These are phyloP conservation scores for Amaranthus hypochondriacus DNA, from an alignment of 148 eudicot species.

Conservation along the genomic window DNA sequence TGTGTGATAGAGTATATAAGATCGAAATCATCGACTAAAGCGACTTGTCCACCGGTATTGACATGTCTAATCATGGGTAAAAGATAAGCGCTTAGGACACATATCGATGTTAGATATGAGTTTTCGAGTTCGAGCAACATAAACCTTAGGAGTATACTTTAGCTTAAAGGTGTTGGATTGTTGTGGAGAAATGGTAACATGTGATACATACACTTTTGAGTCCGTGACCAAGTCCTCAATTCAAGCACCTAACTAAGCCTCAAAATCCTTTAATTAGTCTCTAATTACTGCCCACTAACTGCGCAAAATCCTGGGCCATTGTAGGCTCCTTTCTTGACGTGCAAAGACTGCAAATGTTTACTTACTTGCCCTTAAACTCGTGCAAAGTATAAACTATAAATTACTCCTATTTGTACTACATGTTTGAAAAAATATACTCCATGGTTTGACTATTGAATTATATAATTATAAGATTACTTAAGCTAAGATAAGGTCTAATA, in stretches of 20 bases:
- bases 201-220: background rate
- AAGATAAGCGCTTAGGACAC: too few relatives aligned
- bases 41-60: too few relatives aligned
- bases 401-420: too few relatives aligned
- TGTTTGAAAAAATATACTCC: too few relatives aligned
- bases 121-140: too few relatives aligned
- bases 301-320: background rate
- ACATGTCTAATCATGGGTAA: too few relatives aligned
- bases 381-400: background rate
- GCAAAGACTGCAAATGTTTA: background rate
- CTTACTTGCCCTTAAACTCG: background rate
- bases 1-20: too few relatives aligned
- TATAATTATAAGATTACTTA: too few relatives aligned
- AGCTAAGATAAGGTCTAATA: too few relatives aligned
- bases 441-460: too few relatives aligned
- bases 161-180: background rate
- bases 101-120: too few relatives aligned
- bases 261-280: slow-evolving; percentile 7
- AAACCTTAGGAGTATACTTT: background rate
- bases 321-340: background rate
- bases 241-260: slow-evolving; percentile 21
- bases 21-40: too few relatives aligned
- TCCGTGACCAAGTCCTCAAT: slow-evolving; percentile 23
- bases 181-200: background rate
- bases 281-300: background rate